A percentile compares a stretch with the other conserved stretches of the same genome.
Conservation (phyloP, 2,329 filamentous ascomycete species). For the Epichloe elymi region DNA sequence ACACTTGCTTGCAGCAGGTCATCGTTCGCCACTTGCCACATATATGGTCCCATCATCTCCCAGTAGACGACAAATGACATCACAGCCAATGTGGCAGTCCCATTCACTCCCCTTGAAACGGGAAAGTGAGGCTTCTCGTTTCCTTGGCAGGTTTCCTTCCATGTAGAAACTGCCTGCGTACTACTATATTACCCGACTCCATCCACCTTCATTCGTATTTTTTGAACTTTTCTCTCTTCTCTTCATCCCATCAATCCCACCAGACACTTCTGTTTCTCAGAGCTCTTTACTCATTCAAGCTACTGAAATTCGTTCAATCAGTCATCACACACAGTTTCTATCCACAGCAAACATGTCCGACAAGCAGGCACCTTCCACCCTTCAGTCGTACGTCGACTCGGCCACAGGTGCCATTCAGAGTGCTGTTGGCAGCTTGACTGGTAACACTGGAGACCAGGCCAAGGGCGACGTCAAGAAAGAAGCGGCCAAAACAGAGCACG, state of each 20-base stretch:
- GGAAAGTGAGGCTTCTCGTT: neutral
- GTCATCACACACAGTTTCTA: neutral
- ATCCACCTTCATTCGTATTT: neutral
- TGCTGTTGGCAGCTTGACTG: conserved; percentile 58
- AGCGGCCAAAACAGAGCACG: conserved; percentile 52
- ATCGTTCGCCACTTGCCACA: neutral
- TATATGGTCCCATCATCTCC: neutral
- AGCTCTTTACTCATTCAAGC: neutral
- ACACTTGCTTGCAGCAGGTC: neutral
- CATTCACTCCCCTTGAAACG: neutral
- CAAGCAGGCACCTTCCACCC: conserved; percentile 46
- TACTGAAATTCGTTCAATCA: neutral
- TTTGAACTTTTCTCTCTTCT: neutral
- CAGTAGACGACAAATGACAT: conserved; percentile 5
- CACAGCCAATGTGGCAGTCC: neutral
- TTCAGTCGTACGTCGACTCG: conserved; percentile 64
- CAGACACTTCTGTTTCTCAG: neutral
- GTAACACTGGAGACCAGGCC: conserved; percentile 7
- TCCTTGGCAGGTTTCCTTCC: neutral
- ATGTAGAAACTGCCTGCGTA: neutral
- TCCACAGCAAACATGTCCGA: conserved; percentile 14
- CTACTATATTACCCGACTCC: conserved; percentile 1
- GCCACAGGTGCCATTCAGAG: conserved; percentile 62
- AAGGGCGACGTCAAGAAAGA: conserved; percentile 27
- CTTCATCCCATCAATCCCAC: neutral